These are phyloP conservation scores for Pichia sp. DNA, from an alignment of 1,139 yeast genomes.

Conservation along the genomic window DNA sequence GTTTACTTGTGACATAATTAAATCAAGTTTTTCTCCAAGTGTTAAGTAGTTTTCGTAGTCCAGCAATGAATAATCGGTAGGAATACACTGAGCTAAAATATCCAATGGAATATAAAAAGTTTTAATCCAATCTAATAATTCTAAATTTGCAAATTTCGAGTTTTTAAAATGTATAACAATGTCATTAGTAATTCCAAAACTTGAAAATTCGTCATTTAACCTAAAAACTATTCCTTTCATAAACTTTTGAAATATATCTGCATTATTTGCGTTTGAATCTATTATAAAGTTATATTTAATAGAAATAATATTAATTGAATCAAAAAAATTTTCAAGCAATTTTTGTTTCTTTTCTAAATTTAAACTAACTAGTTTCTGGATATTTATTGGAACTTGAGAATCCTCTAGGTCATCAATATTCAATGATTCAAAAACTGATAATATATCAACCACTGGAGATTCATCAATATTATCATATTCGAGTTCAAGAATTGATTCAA, in stretches of 20 bases:
- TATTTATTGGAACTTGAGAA: background rate
- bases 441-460: background rate
- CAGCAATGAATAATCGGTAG: conserved; percentile 15
- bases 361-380: conserved; percentile 1
- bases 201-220: conserved; percentile 15
- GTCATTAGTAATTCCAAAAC: conserved; percentile 9
- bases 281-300: conserved; percentile 6
- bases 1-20: conserved; percentile 13
- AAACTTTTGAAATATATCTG: conserved; percentile 14
- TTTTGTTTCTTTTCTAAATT: background rate
- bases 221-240: conserved; percentile 20
- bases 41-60: conserved; percentile 19
- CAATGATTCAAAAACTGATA: conserved; percentile 1
- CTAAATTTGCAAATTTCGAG: conserved; percentile 9
- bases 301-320: background rate
- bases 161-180: background rate
- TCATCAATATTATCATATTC: background rate
- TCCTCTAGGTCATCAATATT: background rate
- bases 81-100: conserved; percentile 7
- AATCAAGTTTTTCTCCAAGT: conserved; percentile 17
- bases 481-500: conserved; percentile 1
- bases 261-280: background rate
- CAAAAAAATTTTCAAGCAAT: background rate
- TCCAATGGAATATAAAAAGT: conserved; percentile 22
- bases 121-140: conserved; percentile 20